A percentile compares a stretch with the other conserved stretches of the same genome.
Evolutionary conservation across 805 yeast species (phyloP).

Genomic region (Kodamaea sagamina): DNA sequence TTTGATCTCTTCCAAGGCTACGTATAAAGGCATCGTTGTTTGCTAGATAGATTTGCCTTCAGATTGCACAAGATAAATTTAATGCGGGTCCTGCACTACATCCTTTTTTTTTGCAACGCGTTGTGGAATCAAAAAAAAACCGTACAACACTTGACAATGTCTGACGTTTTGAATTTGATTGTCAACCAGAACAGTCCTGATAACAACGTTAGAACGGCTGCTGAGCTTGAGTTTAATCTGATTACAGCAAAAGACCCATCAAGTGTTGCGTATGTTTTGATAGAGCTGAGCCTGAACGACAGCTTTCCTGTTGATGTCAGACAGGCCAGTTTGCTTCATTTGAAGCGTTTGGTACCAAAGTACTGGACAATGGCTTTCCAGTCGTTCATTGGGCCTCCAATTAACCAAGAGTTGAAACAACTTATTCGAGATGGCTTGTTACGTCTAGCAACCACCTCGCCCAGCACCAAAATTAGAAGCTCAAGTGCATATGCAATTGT

Average conservation of each 20-base stretch:
- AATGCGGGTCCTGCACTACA: background rate
- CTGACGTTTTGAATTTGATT: conserved; percentile 13
- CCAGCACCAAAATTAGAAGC: conserved; percentile 60
- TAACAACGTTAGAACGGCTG: conserved; percentile 49
- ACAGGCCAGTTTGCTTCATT: conserved; percentile 66
- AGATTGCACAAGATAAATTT: background rate
- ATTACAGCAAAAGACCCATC: conserved; percentile 53
- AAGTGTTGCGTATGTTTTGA: conserved; percentile 42
- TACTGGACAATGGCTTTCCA: conserved; percentile 86
- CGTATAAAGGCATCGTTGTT: conserved; percentile 21
- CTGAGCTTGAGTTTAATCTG: conserved; percentile 52
- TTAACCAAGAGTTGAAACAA: conserved; percentile 53
- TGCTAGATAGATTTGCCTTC: background rate
- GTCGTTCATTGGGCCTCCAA: conserved; percentile 67
- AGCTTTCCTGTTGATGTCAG: conserved; percentile 39
- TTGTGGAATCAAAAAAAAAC: background rate
- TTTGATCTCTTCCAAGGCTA: conserved; percentile 44
- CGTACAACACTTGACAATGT: conserved; percentile 2
- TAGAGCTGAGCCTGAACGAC: conserved; percentile 40
- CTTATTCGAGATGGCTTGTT: conserved; percentile 54
- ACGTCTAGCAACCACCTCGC: conserved; percentile 41
- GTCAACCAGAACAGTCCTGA: conserved; percentile 45
- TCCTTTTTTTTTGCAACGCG: background rate
- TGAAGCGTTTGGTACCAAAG: conserved; percentile 66
- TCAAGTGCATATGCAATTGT: conserved; percentile 74